phyloP scores from a whole-genome alignment of 1,139 yeast genomes.

The Zygosaccharomyces sapae region DNA sequence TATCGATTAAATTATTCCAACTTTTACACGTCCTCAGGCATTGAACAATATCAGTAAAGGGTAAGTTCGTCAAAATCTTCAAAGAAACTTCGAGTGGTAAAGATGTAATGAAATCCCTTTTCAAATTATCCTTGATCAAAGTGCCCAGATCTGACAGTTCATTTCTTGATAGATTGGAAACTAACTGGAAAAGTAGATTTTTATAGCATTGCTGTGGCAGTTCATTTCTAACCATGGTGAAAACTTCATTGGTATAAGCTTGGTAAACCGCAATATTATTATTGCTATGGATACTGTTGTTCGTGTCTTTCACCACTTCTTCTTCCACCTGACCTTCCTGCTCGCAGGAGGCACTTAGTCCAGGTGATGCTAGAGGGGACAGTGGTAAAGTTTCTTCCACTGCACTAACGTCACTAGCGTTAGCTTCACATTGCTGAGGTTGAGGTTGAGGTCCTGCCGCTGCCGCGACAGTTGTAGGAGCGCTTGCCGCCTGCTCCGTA shows the following conservation, averaged over 20 bases:
- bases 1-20: constrained; percentile 66
- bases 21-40: constrained; percentile 61
- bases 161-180: constrained; percentile 62
- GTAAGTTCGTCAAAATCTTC: constrained; percentile 64
- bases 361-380: constrained; percentile 30
- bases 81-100: constrained; percentile 76
- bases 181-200: constrained; percentile 53
- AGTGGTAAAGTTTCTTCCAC: constrained; percentile 27
- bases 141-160: constrained; percentile 66
- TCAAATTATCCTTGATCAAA: constrained; percentile 55
- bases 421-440: constrained; percentile 2
- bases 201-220: constrained; percentile 21
- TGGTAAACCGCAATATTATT: constrained; percentile 8
- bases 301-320: constrained; percentile 3
- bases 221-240: constrained; percentile 17
- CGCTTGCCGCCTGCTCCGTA: background rate
- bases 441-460: constrained; percentile 3
- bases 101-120: constrained; percentile 65
- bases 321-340: constrained; percentile 7
- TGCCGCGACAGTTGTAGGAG: background rate
- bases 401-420: constrained; percentile 7
- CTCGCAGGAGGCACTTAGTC: constrained; percentile 16
- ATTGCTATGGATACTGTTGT: background rate
- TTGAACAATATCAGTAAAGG: constrained; percentile 57
- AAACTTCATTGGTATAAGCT: constrained; percentile 14